These are phyloP conservation scores for Aspergillus brasiliensis DNA, from an alignment of 2,329 filamentous ascomycete genomes.

Conservation along the genomic window DNA sequence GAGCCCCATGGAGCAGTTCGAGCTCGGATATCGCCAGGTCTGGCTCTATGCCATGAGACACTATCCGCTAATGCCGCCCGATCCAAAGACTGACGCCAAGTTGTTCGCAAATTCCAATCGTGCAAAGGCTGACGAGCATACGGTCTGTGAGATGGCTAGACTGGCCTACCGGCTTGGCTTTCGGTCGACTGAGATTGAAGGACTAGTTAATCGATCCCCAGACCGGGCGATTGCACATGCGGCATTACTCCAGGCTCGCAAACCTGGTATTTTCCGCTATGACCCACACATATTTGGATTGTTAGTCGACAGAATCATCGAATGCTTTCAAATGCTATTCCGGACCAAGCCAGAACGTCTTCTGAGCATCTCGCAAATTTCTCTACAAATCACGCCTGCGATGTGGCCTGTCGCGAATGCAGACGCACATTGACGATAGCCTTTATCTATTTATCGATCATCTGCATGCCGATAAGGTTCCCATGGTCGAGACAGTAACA, in stretches of 20 bases:
- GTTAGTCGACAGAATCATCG: conserved; percentile 20
- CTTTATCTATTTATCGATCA: conserved; percentile 23
- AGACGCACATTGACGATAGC: conserved; percentile 20
- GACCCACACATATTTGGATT: conserved; percentile 16
- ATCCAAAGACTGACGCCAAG: conserved; percentile 16
- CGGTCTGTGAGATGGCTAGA: conserved; percentile 25
- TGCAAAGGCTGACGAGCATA: conserved; percentile 19
- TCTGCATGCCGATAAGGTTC: conserved; percentile 16
- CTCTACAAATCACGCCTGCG: conserved; percentile 16
- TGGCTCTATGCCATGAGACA: conserved; percentile 35
- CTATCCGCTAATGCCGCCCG: conserved; percentile 25
- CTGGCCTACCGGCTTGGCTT: conserved; percentile 26
- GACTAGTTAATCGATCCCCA: conserved; percentile 20
- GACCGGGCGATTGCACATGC: conserved; percentile 20
- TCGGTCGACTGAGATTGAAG: conserved; percentile 17
- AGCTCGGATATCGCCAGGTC: conserved; percentile 28
- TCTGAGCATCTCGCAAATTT: conserved; percentile 16
- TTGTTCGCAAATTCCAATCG: conserved; percentile 15
- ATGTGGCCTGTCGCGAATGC: conserved; percentile 17
- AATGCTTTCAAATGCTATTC: conserved; percentile 22
- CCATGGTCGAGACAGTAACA: conserved; percentile 12
- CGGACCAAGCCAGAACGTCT: conserved; percentile 11
- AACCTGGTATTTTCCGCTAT: conserved; percentile 22
- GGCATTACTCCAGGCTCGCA: conserved; percentile 25
- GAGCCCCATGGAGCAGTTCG: conserved; percentile 12